phyloP scores from a whole-genome alignment of 768 basidiomycete genomes.

The Amanita pallidorosea region DNA sequence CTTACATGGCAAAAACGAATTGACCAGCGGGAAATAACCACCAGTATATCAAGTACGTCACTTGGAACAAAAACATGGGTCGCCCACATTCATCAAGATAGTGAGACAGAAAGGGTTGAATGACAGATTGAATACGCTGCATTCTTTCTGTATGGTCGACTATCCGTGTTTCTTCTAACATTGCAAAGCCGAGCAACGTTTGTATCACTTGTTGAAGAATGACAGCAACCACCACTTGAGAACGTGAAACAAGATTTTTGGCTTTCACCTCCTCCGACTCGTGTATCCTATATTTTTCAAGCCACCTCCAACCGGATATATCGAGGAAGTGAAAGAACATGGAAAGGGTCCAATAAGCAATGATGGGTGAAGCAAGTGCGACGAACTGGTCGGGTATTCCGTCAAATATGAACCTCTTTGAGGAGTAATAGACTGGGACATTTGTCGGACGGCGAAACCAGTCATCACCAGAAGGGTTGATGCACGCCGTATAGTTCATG shows the following conservation, averaged over 20 bases:
- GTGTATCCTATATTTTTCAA: slow-evolving; percentile 82
- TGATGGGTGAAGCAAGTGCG: slow-evolving; percentile 62
- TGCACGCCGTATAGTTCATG: slow-evolving; percentile 29
- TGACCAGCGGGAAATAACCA: slow-evolving; percentile 77
- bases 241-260: slow-evolving; percentile 63
- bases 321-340: slow-evolving; percentile 79
- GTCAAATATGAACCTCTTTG: slow-evolving; percentile 35
- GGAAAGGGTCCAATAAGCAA: slow-evolving; percentile 79
- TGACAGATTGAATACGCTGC: slow-evolving; percentile 26
- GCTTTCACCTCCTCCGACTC: slow-evolving; percentile 69
- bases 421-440: slow-evolving; percentile 47
- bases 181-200: slow-evolving; percentile 56
- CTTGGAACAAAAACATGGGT: slow-evolving; percentile 17
- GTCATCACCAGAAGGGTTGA: slow-evolving; percentile 19
- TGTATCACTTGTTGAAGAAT: slow-evolving; percentile 81
- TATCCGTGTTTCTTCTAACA: slow-evolving; percentile 32
- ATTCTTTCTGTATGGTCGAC: slow-evolving; percentile 31
- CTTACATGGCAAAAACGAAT: slow-evolving; percentile 68
- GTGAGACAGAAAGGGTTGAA: slow-evolving; percentile 26
- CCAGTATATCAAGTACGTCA: slow-evolving; percentile 75
- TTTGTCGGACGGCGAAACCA: slow-evolving; percentile 24
- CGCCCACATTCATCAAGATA: slow-evolving; percentile 35
- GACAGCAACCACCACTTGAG: slow-evolving; percentile 71
- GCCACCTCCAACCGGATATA: slow-evolving; percentile 59
- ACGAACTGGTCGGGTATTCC: slow-evolving; percentile 60